Conservation (phyloP, 2,329 filamentous ascomycete genomes). For the Aspergillus sp. region DNA sequence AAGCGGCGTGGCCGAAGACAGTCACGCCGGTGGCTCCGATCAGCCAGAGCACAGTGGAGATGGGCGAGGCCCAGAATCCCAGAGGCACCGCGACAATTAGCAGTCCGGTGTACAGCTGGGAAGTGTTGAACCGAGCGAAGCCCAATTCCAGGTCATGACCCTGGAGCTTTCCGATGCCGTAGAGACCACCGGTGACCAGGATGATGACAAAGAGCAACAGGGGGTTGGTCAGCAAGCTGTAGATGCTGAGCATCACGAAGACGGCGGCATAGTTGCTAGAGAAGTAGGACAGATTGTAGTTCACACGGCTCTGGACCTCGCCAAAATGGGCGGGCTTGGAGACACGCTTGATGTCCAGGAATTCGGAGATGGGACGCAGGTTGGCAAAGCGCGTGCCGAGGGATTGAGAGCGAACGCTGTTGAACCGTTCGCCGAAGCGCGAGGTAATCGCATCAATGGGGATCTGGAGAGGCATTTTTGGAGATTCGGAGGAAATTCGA, state of each 20-base stretch:
- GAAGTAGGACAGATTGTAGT: conserved; percentile 97
- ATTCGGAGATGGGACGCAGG: conserved; percentile 86
- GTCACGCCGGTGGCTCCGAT: conserved; percentile 92
- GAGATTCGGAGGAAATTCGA: not conserved
- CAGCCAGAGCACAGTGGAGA: conserved; percentile 87
- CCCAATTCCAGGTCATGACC: conserved; percentile 88
- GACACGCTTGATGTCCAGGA: conserved; percentile 91
- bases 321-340: conserved; percentile 91
- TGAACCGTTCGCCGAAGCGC: conserved; percentile 87
- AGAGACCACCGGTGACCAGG: conserved; percentile 83
- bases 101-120: conserved; percentile 90
- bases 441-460: conserved; percentile 90
- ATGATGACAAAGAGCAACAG: conserved; percentile 89
- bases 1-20: conserved; percentile 89
- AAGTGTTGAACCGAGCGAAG: conserved; percentile 77
- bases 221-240: conserved; percentile 86
- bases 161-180: conserved; percentile 84
- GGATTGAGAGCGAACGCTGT: conserved; percentile 76
- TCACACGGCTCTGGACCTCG: conserved; percentile 87
- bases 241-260: conserved; percentile 93
- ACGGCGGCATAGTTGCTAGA: conserved; percentile 97
- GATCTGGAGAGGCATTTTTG: conserved; percentile 88
- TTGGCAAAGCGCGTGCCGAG: conserved; percentile 85
- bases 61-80: conserved; percentile 79
- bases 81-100: conserved; percentile 81